phyloP scores from a whole-genome alignment of 768 basidiomycete species.

The Rhodocollybia butyracea region DNA sequence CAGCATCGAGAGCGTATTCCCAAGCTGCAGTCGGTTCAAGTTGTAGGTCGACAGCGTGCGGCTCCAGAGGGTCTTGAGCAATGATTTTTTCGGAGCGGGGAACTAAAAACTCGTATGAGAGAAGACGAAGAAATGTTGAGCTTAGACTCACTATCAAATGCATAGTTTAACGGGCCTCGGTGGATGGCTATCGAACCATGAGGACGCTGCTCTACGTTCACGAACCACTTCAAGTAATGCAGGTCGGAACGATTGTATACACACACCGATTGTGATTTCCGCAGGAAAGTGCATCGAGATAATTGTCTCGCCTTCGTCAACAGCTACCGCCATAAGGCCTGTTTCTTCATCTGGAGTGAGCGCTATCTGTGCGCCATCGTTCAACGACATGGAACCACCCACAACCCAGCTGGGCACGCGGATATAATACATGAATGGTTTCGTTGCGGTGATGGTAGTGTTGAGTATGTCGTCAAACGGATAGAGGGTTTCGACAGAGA shows the following conservation, averaged over 20 bases:
- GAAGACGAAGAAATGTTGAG: neutral
- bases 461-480: conserved; percentile 48
- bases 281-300: conserved; percentile 44
- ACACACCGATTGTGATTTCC: conserved; percentile 41
- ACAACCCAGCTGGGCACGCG: conserved; percentile 51
- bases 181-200: conserved; percentile 52
- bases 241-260: neutral
- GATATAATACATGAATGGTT: conserved; percentile 42
- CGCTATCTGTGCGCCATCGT: conserved; percentile 29
- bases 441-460: conserved; percentile 38
- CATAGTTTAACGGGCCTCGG: conserved; percentile 53
- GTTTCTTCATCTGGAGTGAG: conserved; percentile 32
- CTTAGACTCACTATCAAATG: conserved; percentile 42
- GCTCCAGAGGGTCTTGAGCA: conserved; percentile 37
- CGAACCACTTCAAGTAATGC: too few relatives aligned
- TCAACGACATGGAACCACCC: conserved; percentile 39
- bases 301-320: conserved; percentile 38
- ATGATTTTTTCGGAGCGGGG: conserved; percentile 33
- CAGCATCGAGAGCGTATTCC: conserved; percentile 57
- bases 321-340: conserved; percentile 41
- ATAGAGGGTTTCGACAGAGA: conserved; percentile 44
- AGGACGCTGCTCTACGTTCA: conserved; percentile 39
- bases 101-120: conserved; percentile 13
- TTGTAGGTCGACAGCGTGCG: conserved; percentile 45
- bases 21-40: conserved; percentile 45